Base-by-base conservation (phyloP, 1,284 basidiomycete species). In the Somion occarium region DNA sequence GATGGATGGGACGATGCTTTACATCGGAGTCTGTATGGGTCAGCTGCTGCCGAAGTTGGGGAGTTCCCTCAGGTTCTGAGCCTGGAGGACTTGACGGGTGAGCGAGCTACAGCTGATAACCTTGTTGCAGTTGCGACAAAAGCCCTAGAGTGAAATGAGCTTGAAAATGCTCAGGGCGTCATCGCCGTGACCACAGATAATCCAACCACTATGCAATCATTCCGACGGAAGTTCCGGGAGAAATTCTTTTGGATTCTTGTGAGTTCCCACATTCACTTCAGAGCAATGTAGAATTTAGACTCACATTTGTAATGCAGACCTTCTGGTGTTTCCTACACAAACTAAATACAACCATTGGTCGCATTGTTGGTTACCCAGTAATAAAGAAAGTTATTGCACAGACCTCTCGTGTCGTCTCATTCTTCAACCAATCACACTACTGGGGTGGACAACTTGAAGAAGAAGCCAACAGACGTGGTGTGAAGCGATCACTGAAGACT, bases 371-470 rank as follows among this genome's bases (percentile, higher is more conserved):
- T 15, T 59, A 56, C 53, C 60, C 62, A 1, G 3, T 18, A 2
- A 59, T 61, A 39, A 68, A 67, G 49, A 48, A 24, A 18, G 50
- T 53, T 5, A 52, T 67, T 3, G 43, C 52, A 18, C 2, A 52
- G 58, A 49, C 58, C 49, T 20, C 57, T 49, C 26, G 44, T 3
- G 60, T 69, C 34, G 62, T 70, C 11, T 45, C 59, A 13, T 66
- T 67, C 58, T 69, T 70, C 57, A 63, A 60, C 46, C 44, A 49
- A 38, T n/a, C n/a, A n/a, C n/a, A n/a, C n/a, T n/a, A n/a, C n/a
- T n/a, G n/a, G n/a, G n/a, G n/a, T n/a, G n/a, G 66, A 64, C n/a
- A 54, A 59, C 37, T 53, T 58, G 9, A 24, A 48, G 24, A 26
- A 48, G 5, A 23, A 37, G 2, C 64, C 64, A 1, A 56, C 22